These are phyloP conservation scores for Paramarasmius palmivorus DNA, from an alignment of 1,284 basidiomycete genomes.

Conservation along the genomic window DNA sequence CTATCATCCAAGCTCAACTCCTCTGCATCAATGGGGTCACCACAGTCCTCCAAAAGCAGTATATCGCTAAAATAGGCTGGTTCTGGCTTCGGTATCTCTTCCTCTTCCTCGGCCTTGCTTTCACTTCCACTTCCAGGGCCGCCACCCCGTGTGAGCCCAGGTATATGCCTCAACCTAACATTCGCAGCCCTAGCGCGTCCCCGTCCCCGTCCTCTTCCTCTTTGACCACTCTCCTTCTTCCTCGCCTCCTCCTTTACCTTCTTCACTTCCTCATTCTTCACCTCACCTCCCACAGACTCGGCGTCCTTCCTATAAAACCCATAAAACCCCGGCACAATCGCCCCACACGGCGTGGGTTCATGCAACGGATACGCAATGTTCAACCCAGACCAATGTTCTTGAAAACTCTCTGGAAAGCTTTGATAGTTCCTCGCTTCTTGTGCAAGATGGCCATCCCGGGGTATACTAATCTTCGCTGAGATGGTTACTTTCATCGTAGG, in stretches of 20 bases:
- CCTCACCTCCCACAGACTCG: constrained; percentile 14
- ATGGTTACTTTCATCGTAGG: constrained; percentile 33
- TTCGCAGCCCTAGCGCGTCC: too few species aligned
- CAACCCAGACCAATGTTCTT: constrained; percentile 48
- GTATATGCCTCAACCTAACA: too few species aligned
- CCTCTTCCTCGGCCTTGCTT: too few species aligned
- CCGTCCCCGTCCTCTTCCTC: too few species aligned
- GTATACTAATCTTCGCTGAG: constrained; percentile 30
- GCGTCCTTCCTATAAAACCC: constrained; percentile 45
- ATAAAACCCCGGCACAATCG: constrained; percentile 55
- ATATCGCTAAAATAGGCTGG: constrained; percentile 38
- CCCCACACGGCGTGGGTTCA: constrained; percentile 43
- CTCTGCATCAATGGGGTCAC: constrained; percentile 30
- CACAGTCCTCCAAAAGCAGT: constrained; percentile 53
- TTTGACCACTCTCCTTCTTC: too few species aligned
- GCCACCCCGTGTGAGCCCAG: too few species aligned
- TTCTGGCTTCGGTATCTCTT: too few species aligned
- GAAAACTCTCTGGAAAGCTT: constrained; percentile 42
- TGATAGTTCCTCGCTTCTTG: constrained; percentile 45
- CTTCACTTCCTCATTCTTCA: too few species aligned
- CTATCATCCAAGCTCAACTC: constrained; percentile 34
- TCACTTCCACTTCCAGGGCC: too few species aligned
- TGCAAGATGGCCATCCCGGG: constrained; percentile 29
- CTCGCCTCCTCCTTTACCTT: constrained; percentile 3
- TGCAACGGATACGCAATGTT: constrained; percentile 40